Conservation (phyloP, 805 yeast genomes). For the Nakazawaea laoshanensis region DNA sequence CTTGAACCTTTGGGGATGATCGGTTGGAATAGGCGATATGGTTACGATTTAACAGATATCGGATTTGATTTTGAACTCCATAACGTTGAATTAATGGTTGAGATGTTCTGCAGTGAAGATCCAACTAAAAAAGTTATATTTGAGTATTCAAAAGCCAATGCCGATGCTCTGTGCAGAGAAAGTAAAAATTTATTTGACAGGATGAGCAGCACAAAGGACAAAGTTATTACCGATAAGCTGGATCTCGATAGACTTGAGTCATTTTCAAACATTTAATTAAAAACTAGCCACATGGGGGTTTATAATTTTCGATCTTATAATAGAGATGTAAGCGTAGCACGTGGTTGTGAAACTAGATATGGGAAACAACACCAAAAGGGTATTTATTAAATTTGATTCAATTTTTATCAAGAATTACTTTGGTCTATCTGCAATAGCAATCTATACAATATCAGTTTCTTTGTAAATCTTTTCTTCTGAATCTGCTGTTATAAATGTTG, state of each 20-base stretch:
- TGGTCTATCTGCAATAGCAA: no score
- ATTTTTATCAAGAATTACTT: no score
- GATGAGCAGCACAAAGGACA: slow-evolving; percentile 6
- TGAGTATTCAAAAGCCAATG: slow-evolving; percentile 1
- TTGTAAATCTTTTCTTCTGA: no score
- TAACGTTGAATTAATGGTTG: slow-evolving; percentile 18
- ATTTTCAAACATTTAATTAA: slow-evolving; percentile 7
- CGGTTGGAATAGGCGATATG: slow-evolving; percentile 10
- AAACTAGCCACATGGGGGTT: no score
- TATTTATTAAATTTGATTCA: no score
- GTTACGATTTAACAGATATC: slow-evolving; percentile 10
- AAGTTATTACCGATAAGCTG: slow-evolving; percentile 9
- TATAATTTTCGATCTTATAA: no score
- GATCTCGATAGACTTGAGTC: slow-evolving; percentile 8
- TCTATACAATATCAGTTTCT: no score
- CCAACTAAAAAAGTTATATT: background rate
- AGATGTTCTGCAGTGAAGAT: slow-evolving; percentile 15
- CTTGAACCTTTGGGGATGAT: slow-evolving; percentile 8
- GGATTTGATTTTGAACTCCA: slow-evolving; percentile 20
- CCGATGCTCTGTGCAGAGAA: slow-evolving; percentile 5
- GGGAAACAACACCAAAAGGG: no score
- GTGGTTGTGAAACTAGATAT: no score
- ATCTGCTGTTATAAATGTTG: no score
- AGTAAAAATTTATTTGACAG: slow-evolving; percentile 3
- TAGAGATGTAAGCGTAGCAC: no score